A percentile compares a stretch with the other conserved stretches of the same genome.
These are phyloP conservation scores for Calonectria henricotiae DNA, from an alignment of 2,329 filamentous ascomycete genomes.

Conservation along the genomic window DNA sequence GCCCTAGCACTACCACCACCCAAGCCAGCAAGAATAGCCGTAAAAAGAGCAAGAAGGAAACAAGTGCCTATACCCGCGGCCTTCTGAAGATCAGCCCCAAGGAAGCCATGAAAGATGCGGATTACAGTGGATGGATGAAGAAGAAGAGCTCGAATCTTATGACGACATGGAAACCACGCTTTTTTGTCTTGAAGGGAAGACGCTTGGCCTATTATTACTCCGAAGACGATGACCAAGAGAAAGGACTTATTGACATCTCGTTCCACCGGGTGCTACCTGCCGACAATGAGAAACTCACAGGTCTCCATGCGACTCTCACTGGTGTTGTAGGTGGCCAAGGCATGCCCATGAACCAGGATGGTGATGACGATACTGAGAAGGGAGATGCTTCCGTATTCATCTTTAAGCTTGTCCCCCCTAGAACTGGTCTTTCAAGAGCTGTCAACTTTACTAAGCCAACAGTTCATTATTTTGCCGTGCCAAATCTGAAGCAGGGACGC, in stretches of 20 bases:
- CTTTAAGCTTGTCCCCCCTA: constrained; percentile 96
- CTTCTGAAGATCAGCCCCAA: constrained; percentile 85
- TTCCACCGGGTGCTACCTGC: constrained; percentile 97
- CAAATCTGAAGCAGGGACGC: constrained; percentile 88
- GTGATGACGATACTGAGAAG: constrained; percentile 59
- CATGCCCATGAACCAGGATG: constrained; percentile 70
- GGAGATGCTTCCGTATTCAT: constrained; percentile 89
- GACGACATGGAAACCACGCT: constrained; percentile 96
- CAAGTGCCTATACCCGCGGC: constrained; percentile 92
- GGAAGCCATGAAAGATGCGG: constrained; percentile 88
- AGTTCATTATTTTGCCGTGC: constrained; percentile 97
- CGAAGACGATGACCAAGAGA: constrained; percentile 92
- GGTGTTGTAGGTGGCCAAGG: constrained; percentile 75
- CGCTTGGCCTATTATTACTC: constrained; percentile 97
- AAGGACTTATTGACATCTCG: constrained; percentile 97
- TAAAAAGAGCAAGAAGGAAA: constrained; percentile 92
- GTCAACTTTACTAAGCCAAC: constrained; percentile 98
- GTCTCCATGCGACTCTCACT: constrained; percentile 92
- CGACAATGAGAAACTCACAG: constrained; percentile 91
- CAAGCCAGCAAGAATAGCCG: constrained; percentile 67
- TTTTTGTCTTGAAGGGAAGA: constrained; percentile 95
- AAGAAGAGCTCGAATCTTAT: constrained; percentile 97
- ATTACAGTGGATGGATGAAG: constrained; percentile 99
- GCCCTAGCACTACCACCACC: constrained; percentile 66
- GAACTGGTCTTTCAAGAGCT: constrained; percentile 87